phyloP scores from a whole-genome alignment of 257 asterid genomes.

The Lycium ferocissimum region DNA sequence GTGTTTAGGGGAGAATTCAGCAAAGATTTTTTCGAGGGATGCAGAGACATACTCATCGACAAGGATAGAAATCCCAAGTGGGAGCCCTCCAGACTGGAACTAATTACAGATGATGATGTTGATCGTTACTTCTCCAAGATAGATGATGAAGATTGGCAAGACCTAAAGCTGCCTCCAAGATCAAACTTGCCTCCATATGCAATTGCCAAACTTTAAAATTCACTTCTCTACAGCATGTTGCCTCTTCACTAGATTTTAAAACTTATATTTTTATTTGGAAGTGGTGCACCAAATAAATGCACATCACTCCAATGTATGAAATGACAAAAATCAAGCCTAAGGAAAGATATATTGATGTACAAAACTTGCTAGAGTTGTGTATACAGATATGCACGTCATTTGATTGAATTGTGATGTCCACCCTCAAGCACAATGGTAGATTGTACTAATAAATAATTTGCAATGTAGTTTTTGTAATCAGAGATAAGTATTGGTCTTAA shows the following conservation, averaged over 20 bases:
- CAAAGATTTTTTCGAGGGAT: constrained; percentile 30
- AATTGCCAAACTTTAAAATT: constrained; percentile 57
- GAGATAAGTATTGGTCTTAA: not conserved
- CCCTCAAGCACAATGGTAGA: not conserved
- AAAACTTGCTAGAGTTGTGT: not conserved
- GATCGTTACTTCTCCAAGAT: too few relatives aligned
- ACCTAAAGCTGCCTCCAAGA: constrained; percentile 54
- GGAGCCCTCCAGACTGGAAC: too few relatives aligned
- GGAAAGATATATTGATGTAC: not conserved
- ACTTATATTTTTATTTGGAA: too few relatives aligned
- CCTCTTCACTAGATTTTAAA: not conserved
- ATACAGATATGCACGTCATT: not conserved
- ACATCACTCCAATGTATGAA: not conserved
- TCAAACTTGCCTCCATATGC: constrained; percentile 49
- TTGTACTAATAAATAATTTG: not conserved
- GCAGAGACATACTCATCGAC: constrained; percentile 50
- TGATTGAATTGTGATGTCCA: not conserved
- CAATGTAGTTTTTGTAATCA: not conserved
- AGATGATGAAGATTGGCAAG: constrained; percentile 29
- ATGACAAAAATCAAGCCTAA: not conserved
- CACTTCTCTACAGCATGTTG: not conserved
- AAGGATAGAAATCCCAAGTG: constrained; percentile 65
- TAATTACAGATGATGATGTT: too few relatives aligned
- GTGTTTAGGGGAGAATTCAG: constrained; percentile 25
- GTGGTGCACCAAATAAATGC: not conserved